Conservation (phyloP, 148 eudicot species). For the Rhododendron vialii region DNA sequence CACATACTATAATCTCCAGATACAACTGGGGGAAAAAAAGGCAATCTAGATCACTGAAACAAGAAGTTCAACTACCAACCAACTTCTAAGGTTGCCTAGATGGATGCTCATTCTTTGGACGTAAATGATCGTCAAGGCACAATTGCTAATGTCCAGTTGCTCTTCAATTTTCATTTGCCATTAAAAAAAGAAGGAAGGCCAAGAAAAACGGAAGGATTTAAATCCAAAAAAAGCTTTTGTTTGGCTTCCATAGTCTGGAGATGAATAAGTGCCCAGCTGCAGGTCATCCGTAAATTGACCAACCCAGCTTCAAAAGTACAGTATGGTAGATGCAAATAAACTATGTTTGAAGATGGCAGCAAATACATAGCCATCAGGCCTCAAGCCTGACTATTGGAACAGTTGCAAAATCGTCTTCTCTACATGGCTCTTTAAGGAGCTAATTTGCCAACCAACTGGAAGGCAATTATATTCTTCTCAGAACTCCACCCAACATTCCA, state of each 20-base stretch:
- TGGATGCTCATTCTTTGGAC: neutral
- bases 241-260: neutral
- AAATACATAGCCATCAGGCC: neutral
- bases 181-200: neutral
- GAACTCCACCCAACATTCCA: neutral
- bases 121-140: neutral
- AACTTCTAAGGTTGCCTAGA: neutral
- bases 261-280: neutral
- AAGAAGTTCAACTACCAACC: neutral
- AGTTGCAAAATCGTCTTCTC: neutral
- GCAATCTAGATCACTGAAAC: neutral
- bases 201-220: neutral
- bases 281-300: neutral
- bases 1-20: neutral
- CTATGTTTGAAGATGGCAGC: neutral
- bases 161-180: neutral
- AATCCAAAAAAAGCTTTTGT: neutral
- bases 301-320: neutral
- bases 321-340: neutral
- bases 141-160: neutral
- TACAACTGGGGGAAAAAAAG: neutral
- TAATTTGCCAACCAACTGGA: neutral
- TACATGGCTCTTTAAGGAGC: neutral
- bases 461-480: neutral
- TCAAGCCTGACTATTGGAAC: neutral